Evolutionary conservation across 495 filamentous ascomycete species (phyloP).

Genomic region (Penicillium pancosmium): DNA sequence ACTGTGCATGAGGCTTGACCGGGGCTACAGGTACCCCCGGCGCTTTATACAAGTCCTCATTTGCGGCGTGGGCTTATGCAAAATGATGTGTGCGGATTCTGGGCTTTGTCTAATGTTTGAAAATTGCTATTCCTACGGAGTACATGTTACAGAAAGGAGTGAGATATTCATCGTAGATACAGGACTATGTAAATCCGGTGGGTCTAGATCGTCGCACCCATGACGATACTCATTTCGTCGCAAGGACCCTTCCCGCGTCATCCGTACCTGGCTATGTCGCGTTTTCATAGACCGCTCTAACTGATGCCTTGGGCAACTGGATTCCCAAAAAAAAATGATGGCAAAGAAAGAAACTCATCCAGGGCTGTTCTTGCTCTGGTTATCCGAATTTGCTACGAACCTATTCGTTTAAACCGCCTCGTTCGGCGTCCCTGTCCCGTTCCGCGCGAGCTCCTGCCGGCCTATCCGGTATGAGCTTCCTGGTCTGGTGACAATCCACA

Average conservation of each 20-base stretch:
- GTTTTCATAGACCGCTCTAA: slow-evolving; percentile 5
- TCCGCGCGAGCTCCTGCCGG: slow-evolving; percentile 28
- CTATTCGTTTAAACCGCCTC: neutral
- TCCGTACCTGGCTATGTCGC: slow-evolving; percentile 23
- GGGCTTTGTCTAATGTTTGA: neutral
- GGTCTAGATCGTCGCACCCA: slow-evolving; percentile 34
- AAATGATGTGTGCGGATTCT: slow-evolving; percentile 14
- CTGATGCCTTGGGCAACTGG: neutral
- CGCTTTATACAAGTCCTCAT: slow-evolving; percentile 11
- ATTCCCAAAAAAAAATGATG: neutral
- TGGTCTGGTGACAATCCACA: slow-evolving; percentile 34
- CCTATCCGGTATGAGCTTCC: slow-evolving; percentile 29
- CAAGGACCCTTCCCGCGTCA: slow-evolving; percentile 27
- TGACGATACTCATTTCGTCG: slow-evolving; percentile 34
- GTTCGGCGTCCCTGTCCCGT: slow-evolving; percentile 15
- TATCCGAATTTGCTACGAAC: slow-evolving; percentile 10
- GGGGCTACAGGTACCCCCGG: slow-evolving; percentile 2
- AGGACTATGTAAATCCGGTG: slow-evolving; percentile 13
- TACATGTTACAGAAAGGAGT: neutral
- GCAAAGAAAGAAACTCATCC: slow-evolving; percentile 10
- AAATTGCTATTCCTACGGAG: neutral
- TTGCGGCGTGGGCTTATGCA: slow-evolving; percentile 8
- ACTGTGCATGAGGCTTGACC: slow-evolving; percentile 1
- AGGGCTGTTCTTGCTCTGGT: slow-evolving; percentile 12
- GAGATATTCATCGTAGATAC: slow-evolving; percentile 22